Conservation (phyloP, 768 basidiomycete species). For the Lepiota venenata region DNA sequence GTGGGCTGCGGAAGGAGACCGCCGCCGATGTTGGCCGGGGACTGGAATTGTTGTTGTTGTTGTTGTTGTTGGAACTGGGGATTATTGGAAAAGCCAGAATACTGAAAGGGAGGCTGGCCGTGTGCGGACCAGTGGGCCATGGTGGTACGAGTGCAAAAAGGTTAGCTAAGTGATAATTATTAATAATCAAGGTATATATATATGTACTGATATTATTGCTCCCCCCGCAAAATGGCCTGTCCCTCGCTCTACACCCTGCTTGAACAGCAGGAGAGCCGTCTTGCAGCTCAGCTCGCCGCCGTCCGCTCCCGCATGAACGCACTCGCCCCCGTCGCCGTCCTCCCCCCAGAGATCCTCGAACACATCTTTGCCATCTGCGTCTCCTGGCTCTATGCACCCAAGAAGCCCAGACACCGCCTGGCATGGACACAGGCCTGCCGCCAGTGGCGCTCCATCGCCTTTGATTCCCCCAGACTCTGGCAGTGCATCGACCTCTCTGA, state of each 20-base stretch:
- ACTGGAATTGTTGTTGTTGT: constrained; percentile 20
- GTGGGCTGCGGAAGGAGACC: constrained; percentile 62
- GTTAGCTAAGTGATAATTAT: neutral
- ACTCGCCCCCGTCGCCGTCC: constrained; percentile 24
- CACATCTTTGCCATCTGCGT: constrained; percentile 35
- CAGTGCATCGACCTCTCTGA: constrained; percentile 34
- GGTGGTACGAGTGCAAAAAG: constrained; percentile 26
- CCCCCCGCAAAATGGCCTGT: neutral
- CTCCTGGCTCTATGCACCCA: constrained; percentile 29
- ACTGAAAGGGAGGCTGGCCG: constrained; percentile 65
- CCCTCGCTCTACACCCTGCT: constrained; percentile 12
- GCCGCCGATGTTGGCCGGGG: constrained; percentile 22
- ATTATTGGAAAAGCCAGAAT: no score
- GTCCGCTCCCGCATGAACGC: constrained; percentile 25
- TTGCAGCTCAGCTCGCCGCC: constrained; percentile 23
- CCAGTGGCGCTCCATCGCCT: constrained; percentile 31
- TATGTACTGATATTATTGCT: neutral
- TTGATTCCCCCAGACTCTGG: constrained; percentile 36
- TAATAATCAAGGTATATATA: neutral
- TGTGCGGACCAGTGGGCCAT: constrained; percentile 85
- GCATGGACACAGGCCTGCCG: constrained; percentile 41
- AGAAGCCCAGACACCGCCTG: constrained; percentile 27
- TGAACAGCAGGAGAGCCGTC: constrained; percentile 23
- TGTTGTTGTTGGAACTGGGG: constrained; percentile 30
- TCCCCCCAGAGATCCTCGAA: constrained; percentile 39